Evolutionary conservation across 2,329 filamentous ascomycete species (phyloP), one percentile per base, ranked within the genome.

Genomic region (Bipolaris gigantea): DNA sequence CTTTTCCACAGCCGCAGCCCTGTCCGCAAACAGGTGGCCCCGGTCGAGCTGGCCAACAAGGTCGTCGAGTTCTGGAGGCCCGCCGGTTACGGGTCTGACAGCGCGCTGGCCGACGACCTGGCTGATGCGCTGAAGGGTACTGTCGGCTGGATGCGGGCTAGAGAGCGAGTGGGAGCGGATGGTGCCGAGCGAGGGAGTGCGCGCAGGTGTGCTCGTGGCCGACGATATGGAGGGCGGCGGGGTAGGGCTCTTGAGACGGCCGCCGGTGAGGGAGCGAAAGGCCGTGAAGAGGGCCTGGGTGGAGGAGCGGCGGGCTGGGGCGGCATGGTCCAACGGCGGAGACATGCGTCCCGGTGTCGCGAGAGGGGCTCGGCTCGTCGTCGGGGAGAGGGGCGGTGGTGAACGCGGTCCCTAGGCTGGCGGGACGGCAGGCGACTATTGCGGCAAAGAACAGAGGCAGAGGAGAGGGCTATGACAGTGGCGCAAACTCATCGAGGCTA

Each of bases 251-350:
- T 70, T 72, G n/a, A 70, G 61, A 36, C 73, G 72, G 35, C 64
- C 64, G 50, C 69, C 62, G 1, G 74, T 75, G 39, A 76, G 65
- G 34, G 63, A 64, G 51, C 71, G 66, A 57, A 75, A 76, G 60
- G 73, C 72, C 39, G 66, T 68, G 56, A 76, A 69, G 51, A 76
- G 66, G 46, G 68, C 61, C 42, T 72, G 68, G 55, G 73, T 71
- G 49, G 74, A 75, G 60, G 73, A 66, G 53, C 70, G 71, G 53
- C 73, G 62, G 55, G 75, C 70, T 55, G 73, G 73, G 49, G 72
- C 73, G 56, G 58, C 71, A 71, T 74, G 41, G 55, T 66, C 67
- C 36, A 65, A 47, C 39, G 72, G 60, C 45, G 72, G 71, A 74
- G 74, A 73, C 74, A 76, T 76, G 56, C 59, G 70, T 59, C 56